Conservation (phyloP, 2,329 filamentous ascomycete species). For the Aureobasidium sp. region DNA sequence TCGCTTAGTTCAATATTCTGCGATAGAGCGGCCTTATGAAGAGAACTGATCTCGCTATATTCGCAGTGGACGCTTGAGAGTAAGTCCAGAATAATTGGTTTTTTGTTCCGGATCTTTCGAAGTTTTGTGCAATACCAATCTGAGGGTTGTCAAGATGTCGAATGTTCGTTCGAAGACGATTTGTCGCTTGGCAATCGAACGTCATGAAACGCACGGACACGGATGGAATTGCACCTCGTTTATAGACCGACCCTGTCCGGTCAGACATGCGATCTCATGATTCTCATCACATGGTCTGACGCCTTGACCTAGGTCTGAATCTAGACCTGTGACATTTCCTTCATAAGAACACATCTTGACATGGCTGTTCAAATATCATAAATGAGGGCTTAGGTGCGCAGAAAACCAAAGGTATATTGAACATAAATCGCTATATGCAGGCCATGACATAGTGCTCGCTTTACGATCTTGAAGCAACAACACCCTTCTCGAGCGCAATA, state of each 20-base stretch:
- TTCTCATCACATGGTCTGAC: neutral
- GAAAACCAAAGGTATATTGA: neutral
- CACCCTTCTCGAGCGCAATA: slow-evolving; percentile 10
- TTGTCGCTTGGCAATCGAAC: neutral
- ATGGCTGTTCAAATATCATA: rapidly evolving
- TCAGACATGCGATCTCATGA: neutral
- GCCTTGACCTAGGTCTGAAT: neutral
- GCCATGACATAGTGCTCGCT: neutral
- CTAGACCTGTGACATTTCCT: neutral
- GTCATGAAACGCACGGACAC: neutral
- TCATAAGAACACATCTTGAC: neutral
- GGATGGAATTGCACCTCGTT: neutral
- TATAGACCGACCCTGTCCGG: neutral
- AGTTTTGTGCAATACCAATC: neutral
- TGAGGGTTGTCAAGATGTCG: neutral
- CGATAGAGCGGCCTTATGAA: too few relatives aligned
- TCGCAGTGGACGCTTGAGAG: neutral
- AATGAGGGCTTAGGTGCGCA: too few relatives aligned
- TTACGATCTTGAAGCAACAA: slow-evolving; percentile 1
- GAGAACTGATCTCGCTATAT: neutral
- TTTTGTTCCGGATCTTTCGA: neutral
- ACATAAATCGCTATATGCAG: neutral
- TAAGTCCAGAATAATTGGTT: neutral
- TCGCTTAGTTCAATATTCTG: neutral
- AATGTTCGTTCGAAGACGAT: neutral